Evolutionary conservation across 1,139 yeast genomes (phyloP).

Genomic region (Nadsonia starkeyi-henricii): DNA sequence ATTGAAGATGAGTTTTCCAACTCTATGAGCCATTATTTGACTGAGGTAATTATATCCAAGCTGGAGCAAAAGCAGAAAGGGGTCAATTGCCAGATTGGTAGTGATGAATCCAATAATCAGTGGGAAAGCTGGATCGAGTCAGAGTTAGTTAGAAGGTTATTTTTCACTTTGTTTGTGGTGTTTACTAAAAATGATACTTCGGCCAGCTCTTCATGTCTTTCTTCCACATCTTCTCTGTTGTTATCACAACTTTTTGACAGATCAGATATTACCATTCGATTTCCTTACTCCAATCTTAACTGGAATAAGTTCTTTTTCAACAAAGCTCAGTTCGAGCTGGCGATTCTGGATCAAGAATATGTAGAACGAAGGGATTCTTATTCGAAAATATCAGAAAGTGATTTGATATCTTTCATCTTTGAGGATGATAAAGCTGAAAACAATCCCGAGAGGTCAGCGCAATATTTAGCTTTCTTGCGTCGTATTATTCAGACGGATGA

Average conservation of each 20-base stretch:
- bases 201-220: neutral
- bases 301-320: neutral
- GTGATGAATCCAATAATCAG: neutral
- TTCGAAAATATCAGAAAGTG: neutral
- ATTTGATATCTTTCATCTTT: neutral
- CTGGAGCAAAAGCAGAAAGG: neutral
- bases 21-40: neutral
- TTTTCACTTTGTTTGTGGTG: conserved; percentile 19
- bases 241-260: neutral
- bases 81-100: too few relatives aligned
- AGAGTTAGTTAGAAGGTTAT: conserved; percentile 21
- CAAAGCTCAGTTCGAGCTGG: neutral
- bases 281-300: neutral
- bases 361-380: neutral
- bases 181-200: conserved; percentile 9
- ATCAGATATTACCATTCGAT: neutral
- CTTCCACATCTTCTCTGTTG: neutral
- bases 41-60: neutral
- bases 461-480: neutral
- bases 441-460: neutral
- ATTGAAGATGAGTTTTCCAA: neutral
- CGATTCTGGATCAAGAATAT: neutral
- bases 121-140: conserved; percentile 21
- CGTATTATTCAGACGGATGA: neutral
- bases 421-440: neutral